phyloP scores from a whole-genome alignment of 441 rosid genomes.

The Mallotus repandus region DNA sequence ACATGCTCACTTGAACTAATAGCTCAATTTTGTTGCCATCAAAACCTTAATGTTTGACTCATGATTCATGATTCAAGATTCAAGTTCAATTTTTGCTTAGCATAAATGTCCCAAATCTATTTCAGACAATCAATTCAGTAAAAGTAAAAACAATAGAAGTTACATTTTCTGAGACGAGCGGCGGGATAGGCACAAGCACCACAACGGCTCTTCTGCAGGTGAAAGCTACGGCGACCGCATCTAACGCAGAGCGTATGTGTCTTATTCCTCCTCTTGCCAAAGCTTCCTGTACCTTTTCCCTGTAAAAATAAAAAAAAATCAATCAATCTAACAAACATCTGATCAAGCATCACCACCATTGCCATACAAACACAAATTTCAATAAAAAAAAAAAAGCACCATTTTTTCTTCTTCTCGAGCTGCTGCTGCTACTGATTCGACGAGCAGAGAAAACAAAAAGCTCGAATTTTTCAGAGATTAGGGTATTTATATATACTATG shows the following conservation, averaged over 20 bases:
- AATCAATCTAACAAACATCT: not conserved
- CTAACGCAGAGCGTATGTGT: conserved; percentile 81
- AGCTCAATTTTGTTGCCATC: too few species aligned
- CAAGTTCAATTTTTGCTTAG: not conserved
- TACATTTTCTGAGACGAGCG: conserved; percentile 71
- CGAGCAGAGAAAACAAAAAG: not conserved
- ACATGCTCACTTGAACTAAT: too few species aligned
- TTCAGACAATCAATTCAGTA: not conserved
- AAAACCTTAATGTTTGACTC: too few species aligned
- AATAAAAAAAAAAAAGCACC: conserved; percentile 14
- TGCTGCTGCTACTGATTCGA: not conserved
- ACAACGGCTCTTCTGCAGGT: conserved; percentile 87
- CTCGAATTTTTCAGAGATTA: not conserved
- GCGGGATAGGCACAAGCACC: conserved; percentile 76
- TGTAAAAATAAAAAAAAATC: not conserved
- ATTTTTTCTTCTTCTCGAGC: conserved; percentile 24
- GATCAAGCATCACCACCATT: not conserved
- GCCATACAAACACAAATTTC: too few species aligned
- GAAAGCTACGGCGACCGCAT: conserved; percentile 87
- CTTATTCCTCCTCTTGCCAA: conserved; percentile 87
- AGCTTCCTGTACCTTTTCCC: conserved; percentile 92
- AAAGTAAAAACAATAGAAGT: not conserved
- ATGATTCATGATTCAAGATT: not conserved
- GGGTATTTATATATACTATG: conserved; percentile 5
- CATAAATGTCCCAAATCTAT: too few species aligned